Percentiles rank a stretch among this genome's conserved stretches.
phyloP scores from a whole-genome alignment of 257 asterid genomes.

The Primulina huaijiensis region DNA sequence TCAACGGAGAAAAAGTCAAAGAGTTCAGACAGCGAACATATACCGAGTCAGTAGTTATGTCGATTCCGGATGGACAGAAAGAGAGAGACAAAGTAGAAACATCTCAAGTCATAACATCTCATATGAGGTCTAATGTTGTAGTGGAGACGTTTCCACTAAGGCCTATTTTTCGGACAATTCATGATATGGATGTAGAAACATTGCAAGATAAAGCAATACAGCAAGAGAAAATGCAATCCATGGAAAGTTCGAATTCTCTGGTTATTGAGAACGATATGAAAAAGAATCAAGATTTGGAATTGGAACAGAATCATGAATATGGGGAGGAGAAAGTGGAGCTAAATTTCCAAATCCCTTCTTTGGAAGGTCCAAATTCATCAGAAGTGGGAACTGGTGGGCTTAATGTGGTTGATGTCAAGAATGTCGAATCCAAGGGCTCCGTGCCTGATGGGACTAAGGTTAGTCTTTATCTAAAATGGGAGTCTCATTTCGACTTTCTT shows the following conservation, averaged over 20 bases:
- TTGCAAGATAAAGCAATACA: slow-evolving; percentile 27
- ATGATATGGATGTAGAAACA: slow-evolving; percentile 32
- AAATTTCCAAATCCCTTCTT: slow-evolving; percentile 26
- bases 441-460: slow-evolving; percentile 31
- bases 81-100: slow-evolving; percentile 27
- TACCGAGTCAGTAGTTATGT: slow-evolving; percentile 21
- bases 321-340: slow-evolving; percentile 25
- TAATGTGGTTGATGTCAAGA: slow-evolving; percentile 8
- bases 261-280: slow-evolving; percentile 24
- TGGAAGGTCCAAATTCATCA: slow-evolving; percentile 30
- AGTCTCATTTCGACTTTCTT: not conserved
- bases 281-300: slow-evolving; percentile 24
- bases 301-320: slow-evolving; percentile 21
- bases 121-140: slow-evolving; percentile 27
- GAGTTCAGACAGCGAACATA: slow-evolving; percentile 27
- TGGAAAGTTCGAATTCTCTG: slow-evolving; percentile 24
- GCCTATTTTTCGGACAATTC: slow-evolving; percentile 40
- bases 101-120: slow-evolving; percentile 24
- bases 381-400: slow-evolving; percentile 18
- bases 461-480: slow-evolving; percentile 9
- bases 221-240: slow-evolving; percentile 24
- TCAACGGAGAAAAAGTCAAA: slow-evolving; percentile 11
- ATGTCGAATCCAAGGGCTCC: slow-evolving; percentile 30
- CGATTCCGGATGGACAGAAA: slow-evolving; percentile 18
- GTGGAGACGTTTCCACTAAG: slow-evolving; percentile 77